phyloP scores from a whole-genome alignment of 441 rosid species.

The Bocquillonia castaneifolia region DNA sequence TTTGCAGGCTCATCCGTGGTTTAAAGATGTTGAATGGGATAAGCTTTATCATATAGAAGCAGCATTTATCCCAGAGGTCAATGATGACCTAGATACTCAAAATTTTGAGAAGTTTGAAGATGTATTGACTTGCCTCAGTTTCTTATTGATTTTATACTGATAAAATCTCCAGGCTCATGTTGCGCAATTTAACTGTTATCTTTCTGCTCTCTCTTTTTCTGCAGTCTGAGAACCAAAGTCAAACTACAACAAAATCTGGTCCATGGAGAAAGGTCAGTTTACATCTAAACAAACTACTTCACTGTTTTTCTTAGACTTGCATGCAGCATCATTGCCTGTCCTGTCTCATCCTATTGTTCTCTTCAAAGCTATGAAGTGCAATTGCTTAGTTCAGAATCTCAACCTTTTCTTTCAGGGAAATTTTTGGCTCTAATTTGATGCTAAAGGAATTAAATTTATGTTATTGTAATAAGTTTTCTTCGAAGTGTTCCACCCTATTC shows the following conservation, averaged over 20 bases:
- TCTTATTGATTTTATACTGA: not conserved
- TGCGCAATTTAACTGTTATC: constrained; percentile 5
- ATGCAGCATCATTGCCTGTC: not conserved
- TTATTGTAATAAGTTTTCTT: not conserved
- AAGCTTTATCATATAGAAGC: constrained; percentile 79
- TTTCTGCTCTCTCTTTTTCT: constrained; percentile 21
- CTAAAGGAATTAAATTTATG: not conserved
- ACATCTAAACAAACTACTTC: not conserved
- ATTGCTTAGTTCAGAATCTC: not conserved
- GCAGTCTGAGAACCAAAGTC: constrained; percentile 65
- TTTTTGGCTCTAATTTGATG: not conserved
- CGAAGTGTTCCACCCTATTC: not conserved
- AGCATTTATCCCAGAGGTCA: constrained; percentile 89
- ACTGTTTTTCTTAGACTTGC: not conserved
- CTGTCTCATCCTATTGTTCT: not conserved
- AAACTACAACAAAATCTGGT: constrained; percentile 58
- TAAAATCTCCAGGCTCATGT: not conserved
- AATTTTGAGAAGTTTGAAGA: constrained; percentile 94
- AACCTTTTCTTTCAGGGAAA: not conserved
- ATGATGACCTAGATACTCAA: constrained; percentile 88
- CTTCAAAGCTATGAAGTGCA: constrained; percentile 3
- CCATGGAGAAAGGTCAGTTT: constrained; percentile 92
- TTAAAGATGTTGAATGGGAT: constrained; percentile 73
- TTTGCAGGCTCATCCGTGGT: constrained; percentile 80
- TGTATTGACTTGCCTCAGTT: constrained; percentile 33